These are phyloP conservation scores for Collybia mongolica DNA, from an alignment of 768 basidiomycete genomes.

Conservation along the genomic window DNA sequence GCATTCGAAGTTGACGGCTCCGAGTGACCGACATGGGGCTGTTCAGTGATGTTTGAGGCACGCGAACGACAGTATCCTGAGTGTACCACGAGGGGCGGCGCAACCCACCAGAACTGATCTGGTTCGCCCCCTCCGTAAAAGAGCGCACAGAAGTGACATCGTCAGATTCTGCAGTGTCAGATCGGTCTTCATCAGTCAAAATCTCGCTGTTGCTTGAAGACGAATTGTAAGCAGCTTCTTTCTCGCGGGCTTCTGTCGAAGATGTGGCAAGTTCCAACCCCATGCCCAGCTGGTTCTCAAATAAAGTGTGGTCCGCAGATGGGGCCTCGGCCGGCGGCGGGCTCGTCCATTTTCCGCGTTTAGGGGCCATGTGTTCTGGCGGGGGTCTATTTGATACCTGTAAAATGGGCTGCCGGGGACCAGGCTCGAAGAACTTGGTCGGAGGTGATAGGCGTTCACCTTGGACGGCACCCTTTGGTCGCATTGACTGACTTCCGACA, in stretches of 20 bases:
- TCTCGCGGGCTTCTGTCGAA: slow-evolving; percentile 58
- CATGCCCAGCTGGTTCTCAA: slow-evolving; percentile 65
- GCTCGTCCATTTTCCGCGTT: slow-evolving; percentile 80
- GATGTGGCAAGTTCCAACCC: slow-evolving; percentile 70
- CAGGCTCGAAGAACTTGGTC: slow-evolving; percentile 45
- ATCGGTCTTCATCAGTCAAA: slow-evolving; percentile 67
- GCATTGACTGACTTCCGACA: slow-evolving; percentile 59
- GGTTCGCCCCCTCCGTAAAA: slow-evolving; percentile 50
- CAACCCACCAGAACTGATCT: slow-evolving; percentile 24
- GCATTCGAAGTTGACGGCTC: slow-evolving; percentile 24
- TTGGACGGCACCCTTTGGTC: slow-evolving; percentile 40
- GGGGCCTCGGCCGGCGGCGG: slow-evolving; percentile 80
- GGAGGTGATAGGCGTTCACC: slow-evolving; percentile 57
- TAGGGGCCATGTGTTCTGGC: slow-evolving; percentile 81
- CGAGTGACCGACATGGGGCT: slow-evolving; percentile 16
- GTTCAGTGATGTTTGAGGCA: slow-evolving; percentile 17
- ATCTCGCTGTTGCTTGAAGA: slow-evolving; percentile 66
- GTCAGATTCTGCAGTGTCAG: slow-evolving; percentile 62
- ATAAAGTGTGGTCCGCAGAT: slow-evolving; percentile 59
- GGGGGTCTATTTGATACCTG: slow-evolving; percentile 42
- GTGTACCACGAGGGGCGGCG: slow-evolving; percentile 52
- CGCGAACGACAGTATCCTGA: slow-evolving; percentile 25
- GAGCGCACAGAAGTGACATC: slow-evolving; percentile 70
- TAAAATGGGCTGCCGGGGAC: slow-evolving; percentile 24
- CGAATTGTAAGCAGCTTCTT: slow-evolving; percentile 41